Conservation (phyloP, 768 basidiomycete species). For the Ramaria sp. region DNA sequence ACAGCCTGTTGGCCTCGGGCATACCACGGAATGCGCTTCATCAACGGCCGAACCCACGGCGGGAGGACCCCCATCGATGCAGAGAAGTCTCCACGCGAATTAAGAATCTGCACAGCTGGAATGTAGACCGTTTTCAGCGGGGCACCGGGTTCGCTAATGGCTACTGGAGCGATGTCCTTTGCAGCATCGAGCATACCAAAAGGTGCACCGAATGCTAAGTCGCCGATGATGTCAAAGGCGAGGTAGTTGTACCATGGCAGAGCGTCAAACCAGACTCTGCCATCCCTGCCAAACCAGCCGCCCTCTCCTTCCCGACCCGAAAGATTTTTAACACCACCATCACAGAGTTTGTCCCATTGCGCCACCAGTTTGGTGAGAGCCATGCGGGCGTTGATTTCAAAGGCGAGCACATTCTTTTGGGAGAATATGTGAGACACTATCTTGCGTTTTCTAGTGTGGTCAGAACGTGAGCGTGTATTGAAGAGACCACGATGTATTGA, state of each 20-base stretch:
- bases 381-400: slow-evolving; percentile 64
- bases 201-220: slow-evolving; percentile 77
- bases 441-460: slow-evolving; percentile 86
- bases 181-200: slow-evolving; percentile 80
- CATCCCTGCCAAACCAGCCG: slow-evolving; percentile 49
- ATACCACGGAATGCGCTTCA: slow-evolving; percentile 67
- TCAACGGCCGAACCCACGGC: slow-evolving; percentile 55
- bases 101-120: slow-evolving; percentile 77
- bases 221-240: slow-evolving; percentile 71
- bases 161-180: slow-evolving; percentile 62
- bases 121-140: slow-evolving; percentile 40
- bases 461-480: slow-evolving; percentile 65
- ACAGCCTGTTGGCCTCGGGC: slow-evolving; percentile 54
- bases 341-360: slow-evolving; percentile 70
- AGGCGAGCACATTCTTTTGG: slow-evolving; percentile 76
- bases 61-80: slow-evolving; percentile 77
- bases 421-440: slow-evolving; percentile 81
- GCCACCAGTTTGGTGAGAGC: slow-evolving; percentile 48
- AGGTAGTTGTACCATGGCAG: slow-evolving; percentile 63
- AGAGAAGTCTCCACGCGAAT: slow-evolving; percentile 79
- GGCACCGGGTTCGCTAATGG: slow-evolving; percentile 25
- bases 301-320: slow-evolving; percentile 49
- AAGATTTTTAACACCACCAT: slow-evolving; percentile 40
- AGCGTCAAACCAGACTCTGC: slow-evolving; percentile 63
- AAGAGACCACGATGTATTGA: slow-evolving; percentile 64